phyloP scores from a whole-genome alignment of 2,329 filamentous ascomycete species.

The Apiospora arundinis region DNA sequence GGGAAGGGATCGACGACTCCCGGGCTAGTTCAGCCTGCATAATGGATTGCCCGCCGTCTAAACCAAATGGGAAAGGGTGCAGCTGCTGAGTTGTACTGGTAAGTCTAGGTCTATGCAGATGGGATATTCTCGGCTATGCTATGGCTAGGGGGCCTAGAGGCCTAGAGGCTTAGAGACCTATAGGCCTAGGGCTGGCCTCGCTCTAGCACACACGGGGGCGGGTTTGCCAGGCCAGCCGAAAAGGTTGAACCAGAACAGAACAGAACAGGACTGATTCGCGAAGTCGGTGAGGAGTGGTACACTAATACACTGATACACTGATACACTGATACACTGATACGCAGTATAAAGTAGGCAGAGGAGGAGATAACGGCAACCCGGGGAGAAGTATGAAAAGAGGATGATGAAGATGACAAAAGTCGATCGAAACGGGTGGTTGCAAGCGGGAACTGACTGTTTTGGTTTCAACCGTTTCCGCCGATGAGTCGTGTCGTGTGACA shows the following conservation, averaged over 20 bases:
- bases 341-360: background rate
- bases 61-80: background rate
- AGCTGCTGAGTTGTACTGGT: constrained; percentile 8
- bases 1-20: constrained; percentile 5
- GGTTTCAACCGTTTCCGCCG: constrained; percentile 16
- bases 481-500: constrained; percentile 18
- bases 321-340: too few relatives aligned
- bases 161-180: background rate
- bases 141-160: background rate
- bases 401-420: constrained; percentile 1
- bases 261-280: constrained; percentile 5
- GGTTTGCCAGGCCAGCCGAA: background rate
- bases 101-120: constrained; percentile 12
- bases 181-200: constrained; percentile 2
- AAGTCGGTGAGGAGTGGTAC: background rate
- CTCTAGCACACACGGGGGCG: background rate
- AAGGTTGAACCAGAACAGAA: background rate
- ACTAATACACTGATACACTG: too few relatives aligned
- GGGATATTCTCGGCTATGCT: constrained; percentile 9
- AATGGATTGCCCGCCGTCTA: constrained; percentile 10
- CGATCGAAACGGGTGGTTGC: constrained; percentile 13
- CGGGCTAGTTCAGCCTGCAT: constrained; percentile 18
- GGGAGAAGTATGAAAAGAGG: background rate
- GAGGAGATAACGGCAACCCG: background rate
- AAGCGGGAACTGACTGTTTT: constrained; percentile 10